Conservation (phyloP, 345 rosid genomes). For the Triadica sebifera region DNA sequence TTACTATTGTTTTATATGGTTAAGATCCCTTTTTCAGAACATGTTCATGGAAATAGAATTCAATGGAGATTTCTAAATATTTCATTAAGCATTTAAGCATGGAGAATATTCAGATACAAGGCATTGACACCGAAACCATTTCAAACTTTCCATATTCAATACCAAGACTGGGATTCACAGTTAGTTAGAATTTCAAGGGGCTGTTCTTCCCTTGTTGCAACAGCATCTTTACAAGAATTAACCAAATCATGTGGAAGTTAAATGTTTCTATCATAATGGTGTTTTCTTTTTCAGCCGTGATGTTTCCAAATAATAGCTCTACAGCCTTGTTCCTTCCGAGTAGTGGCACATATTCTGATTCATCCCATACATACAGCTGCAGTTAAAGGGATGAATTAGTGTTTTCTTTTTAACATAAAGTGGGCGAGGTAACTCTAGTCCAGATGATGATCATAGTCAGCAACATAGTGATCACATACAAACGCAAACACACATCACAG, state of each 20-base stretch:
- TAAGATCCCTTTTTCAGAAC: too few species aligned
- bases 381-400: conserved; percentile 7
- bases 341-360: conserved; percentile 45
- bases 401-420: neutral
- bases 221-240: conserved; percentile 34
- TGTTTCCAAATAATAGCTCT: conserved; percentile 51
- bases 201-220: conserved; percentile 42
- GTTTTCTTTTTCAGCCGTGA: conserved; percentile 44
- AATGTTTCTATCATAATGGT: conserved; percentile 9
- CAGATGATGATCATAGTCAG: neutral
- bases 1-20: too few species aligned
- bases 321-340: conserved; percentile 56
- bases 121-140: conserved; percentile 38
- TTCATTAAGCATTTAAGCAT: neutral
- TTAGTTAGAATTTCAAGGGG: conserved; percentile 41
- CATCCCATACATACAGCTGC: conserved; percentile 62
- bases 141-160: conserved; percentile 38
- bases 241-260: conserved; percentile 40
- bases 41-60: neutral
- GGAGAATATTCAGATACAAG: conserved; percentile 22
- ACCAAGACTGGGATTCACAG: conserved; percentile 33
- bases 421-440: neutral
- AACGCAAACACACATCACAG: neutral
- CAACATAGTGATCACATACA: neutral
- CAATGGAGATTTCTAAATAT: neutral